Evolutionary conservation across 2,329 filamentous ascomycete genomes (phyloP), one percentile per base, ranked within the genome.

Genomic region (Aureobasidium sp.): DNA sequence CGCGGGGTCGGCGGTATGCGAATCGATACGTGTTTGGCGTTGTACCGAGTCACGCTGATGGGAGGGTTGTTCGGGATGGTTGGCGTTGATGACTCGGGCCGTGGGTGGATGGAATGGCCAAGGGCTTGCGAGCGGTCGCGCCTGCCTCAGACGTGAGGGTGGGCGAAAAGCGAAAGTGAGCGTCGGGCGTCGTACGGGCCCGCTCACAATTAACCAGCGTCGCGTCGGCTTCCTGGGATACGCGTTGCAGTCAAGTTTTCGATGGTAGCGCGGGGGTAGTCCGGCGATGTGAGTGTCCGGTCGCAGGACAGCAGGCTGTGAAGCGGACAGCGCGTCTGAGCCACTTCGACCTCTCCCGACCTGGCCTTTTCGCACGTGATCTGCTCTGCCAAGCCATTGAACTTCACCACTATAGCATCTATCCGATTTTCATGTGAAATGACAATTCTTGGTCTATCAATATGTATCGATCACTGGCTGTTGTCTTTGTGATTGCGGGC

Each of bases 61-160:
- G 48, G 19, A 22, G 25, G 24, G 22, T 50, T 22, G 45, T 29
- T 30, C 10, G 45, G 34, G 21, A 32, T 41, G 37, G 25, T 19
- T 12, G 45, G 34, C 45, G 45, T 49, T 49, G 45, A 49, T 49
- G 45, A 49, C 32, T 49, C 44, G 44, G 44, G 44, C 30, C 21
- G 41, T 45, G 41, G 41, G 35, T 48, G 44, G 44, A 48, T 32
- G 40, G 39, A 16, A 19, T 25, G 29, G 30, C 14, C 11, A 8
- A 27, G 22, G 44, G 21, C 22, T 11, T 35, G 45, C 19, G 45
- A 39, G 22, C 45, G 34, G 45, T 49, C 45, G 45, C 45, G 45
- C 45, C 30, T 49, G 34, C 34, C 45, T 49, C 34, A 34, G 34
- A 34, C 45, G 45, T 30, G 16, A 24, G 45, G 21, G 34, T 11